phyloP scores from a whole-genome alignment of 108 stramenopile species.

The Licmophora abbreviata region DNA sequence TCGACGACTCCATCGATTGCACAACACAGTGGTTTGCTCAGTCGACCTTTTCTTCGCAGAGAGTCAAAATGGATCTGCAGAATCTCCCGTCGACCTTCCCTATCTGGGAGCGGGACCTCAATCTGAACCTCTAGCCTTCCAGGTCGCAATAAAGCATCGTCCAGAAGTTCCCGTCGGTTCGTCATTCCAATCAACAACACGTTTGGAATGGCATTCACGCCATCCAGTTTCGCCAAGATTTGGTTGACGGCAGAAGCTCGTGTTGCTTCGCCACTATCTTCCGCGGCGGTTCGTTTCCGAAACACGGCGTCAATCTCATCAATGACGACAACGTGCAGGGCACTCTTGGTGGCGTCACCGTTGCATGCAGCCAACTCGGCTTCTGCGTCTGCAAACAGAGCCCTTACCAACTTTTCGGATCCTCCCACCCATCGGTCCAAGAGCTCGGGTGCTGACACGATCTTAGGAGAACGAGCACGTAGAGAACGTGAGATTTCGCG shows the following conservation, averaged over 20 bases:
- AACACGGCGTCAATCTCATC: conserved; percentile 86
- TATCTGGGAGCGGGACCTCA: conserved; percentile 65
- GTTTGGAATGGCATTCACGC: conserved; percentile 67
- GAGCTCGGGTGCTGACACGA: conserved; percentile 91
- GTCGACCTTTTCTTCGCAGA: conserved; percentile 43
- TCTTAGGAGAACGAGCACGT: conserved; percentile 84
- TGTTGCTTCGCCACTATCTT: conserved; percentile 56
- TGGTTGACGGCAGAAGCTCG: conserved; percentile 74
- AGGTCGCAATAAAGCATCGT: conserved; percentile 71
- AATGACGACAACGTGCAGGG: conserved; percentile 73
- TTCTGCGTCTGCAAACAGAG: conserved; percentile 92
- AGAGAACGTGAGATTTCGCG: conserved; percentile 85
- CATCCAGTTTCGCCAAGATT: conserved; percentile 76
- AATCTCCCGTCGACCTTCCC: conserved; percentile 48
- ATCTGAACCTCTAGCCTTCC: conserved; percentile 82
- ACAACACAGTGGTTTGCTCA: conserved; percentile 61
- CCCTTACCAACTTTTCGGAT: conserved; percentile 84
- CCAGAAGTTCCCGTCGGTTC: conserved; percentile 70
- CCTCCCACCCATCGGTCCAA: conserved; percentile 98
- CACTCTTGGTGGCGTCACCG: conserved; percentile 45
- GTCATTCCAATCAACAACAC: conserved; percentile 81
- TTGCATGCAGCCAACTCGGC: conserved; percentile 55
- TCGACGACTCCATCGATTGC: conserved; percentile 57
- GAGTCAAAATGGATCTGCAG: conserved; percentile 65
- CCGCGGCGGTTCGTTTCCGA: conserved; percentile 44